phyloP scores from a whole-genome alignment of 2,329 filamentous ascomycete species.

The Peltaster fructicola region DNA sequence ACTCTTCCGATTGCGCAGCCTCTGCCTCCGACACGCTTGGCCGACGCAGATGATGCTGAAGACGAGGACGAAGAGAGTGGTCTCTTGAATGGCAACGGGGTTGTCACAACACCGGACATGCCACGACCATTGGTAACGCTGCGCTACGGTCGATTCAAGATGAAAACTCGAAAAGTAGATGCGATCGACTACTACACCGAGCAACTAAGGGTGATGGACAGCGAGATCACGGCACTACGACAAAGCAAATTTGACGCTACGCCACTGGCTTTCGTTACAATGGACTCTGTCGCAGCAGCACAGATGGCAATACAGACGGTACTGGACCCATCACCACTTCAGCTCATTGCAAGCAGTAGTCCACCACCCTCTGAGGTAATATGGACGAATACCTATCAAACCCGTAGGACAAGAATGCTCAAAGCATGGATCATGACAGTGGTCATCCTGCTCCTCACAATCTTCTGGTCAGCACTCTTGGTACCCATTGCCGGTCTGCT shows the following conservation, averaged over 20 bases:
- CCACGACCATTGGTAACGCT: slow-evolving; percentile 52
- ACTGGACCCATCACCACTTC: slow-evolving; percentile 74
- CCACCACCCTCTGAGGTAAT: slow-evolving; percentile 85
- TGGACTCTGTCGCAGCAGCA: slow-evolving; percentile 80
- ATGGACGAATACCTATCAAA: slow-evolving; percentile 82
- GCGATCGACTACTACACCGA: slow-evolving; percentile 92
- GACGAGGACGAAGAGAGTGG: slow-evolving; percentile 21
- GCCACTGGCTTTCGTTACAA: slow-evolving; percentile 84
- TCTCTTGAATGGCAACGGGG: slow-evolving; percentile 35
- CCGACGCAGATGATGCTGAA: slow-evolving; percentile 10
- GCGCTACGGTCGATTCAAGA: slow-evolving; percentile 58
- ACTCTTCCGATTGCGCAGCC: slow-evolving; percentile 34
- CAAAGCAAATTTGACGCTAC: slow-evolving; percentile 60
- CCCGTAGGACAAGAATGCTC: slow-evolving; percentile 53
- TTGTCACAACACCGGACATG: too few relatives aligned
- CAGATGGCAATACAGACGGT: slow-evolving; percentile 96
- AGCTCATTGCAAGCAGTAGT: slow-evolving; percentile 67
- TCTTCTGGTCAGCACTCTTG: slow-evolving; percentile 77
- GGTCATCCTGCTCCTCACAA: slow-evolving; percentile 63
- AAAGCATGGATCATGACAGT: slow-evolving; percentile 71
- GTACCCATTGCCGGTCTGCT: slow-evolving; percentile 62
- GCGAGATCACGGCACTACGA: slow-evolving; percentile 51
- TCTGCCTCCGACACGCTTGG: slow-evolving; percentile 17
- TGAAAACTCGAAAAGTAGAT: slow-evolving; percentile 60
- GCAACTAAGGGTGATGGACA: slow-evolving; percentile 60